A percentile compares a stretch with the other conserved stretches of the same genome.
phyloP scores from a whole-genome alignment of 805 yeast species.

The Sporopachydermia quercuum region DNA sequence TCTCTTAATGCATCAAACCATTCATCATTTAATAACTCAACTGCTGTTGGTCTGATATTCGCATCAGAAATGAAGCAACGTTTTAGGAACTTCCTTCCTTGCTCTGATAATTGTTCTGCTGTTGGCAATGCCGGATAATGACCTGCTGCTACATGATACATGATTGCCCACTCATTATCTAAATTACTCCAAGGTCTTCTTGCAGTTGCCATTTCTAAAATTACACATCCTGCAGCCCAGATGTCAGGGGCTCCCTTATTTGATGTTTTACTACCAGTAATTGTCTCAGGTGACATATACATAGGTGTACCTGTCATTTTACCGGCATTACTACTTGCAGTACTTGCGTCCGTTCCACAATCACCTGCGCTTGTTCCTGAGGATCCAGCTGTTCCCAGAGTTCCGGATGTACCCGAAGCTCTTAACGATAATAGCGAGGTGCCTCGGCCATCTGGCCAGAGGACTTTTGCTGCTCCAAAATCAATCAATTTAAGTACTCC shows the following conservation, averaged over 20 bases:
- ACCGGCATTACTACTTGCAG: conserved; percentile 19
- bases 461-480: conserved; percentile 91
- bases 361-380: too few relatives aligned
- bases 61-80: conserved; percentile 79
- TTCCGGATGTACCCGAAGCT: conserved; percentile 24
- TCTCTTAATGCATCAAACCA: conserved; percentile 45
- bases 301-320: conserved; percentile 88
- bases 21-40: conserved; percentile 73
- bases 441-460: neutral
- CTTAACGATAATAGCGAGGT: conserved; percentile 32
- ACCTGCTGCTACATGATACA: conserved; percentile 97
- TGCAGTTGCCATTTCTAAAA: conserved; percentile 93
- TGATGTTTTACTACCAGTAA: conserved; percentile 57
- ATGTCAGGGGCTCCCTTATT: conserved; percentile 64
- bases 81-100: conserved; percentile 56
- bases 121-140: conserved; percentile 78
- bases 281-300: conserved; percentile 98
- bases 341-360: conserved; percentile 8
- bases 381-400: conserved; percentile 8
- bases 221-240: conserved; percentile 96
- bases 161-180: conserved; percentile 96
- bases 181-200: conserved; percentile 91
- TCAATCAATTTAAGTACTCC: conserved; percentile 94
- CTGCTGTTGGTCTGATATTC: conserved; percentile 63
- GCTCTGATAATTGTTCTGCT: conserved; percentile 58